Conservation (phyloP, 2,329 filamentous ascomycete genomes). For the Colletotrichum musae region DNA sequence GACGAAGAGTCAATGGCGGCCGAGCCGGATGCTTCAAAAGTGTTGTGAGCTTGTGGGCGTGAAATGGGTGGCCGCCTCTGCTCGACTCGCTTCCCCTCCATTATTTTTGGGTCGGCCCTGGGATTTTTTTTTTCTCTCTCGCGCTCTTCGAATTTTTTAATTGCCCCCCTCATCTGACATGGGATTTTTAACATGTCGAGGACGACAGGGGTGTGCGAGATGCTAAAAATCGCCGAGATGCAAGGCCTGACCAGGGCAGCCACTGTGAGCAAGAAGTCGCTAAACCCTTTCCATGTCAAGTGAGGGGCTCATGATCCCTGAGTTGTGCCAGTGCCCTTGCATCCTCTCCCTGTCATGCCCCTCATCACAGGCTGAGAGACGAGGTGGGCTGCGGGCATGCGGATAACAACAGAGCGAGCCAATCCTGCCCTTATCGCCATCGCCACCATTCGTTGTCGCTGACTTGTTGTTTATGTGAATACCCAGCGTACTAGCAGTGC, state of each 20-base stretch:
- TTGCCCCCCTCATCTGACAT: constrained; percentile 4
- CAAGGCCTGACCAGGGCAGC: not conserved
- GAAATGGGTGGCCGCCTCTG: not conserved
- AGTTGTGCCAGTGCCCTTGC: constrained; percentile 34
- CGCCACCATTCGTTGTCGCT: not conserved
- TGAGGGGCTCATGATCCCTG: constrained; percentile 20
- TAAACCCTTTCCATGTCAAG: constrained; percentile 32
- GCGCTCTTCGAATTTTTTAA: not conserved
- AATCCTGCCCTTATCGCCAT: not conserved
- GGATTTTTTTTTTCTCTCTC: constrained; percentile 19
- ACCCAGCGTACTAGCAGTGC: not conserved
- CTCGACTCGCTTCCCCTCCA: not conserved
- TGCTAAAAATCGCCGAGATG: constrained; percentile 40
- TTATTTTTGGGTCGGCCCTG: not conserved
- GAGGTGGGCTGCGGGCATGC: not conserved
- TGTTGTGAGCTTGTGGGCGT: too few species aligned
- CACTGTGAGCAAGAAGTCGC: constrained; percentile 3
- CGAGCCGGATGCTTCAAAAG: not conserved
- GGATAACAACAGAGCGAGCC: not conserved
- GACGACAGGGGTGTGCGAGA: constrained; percentile 26
- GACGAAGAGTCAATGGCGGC: not conserved
- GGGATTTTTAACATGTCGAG: constrained; percentile 22
- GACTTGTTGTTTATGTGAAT: not conserved
- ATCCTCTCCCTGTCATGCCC: constrained; percentile 36
- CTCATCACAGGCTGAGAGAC: constrained; percentile 33